Percentiles rank a stretch among this genome's conserved stretches.
phyloP scores from a whole-genome alignment of 1,139 yeast species.

The Suzukiozyma palmioleophila region DNA sequence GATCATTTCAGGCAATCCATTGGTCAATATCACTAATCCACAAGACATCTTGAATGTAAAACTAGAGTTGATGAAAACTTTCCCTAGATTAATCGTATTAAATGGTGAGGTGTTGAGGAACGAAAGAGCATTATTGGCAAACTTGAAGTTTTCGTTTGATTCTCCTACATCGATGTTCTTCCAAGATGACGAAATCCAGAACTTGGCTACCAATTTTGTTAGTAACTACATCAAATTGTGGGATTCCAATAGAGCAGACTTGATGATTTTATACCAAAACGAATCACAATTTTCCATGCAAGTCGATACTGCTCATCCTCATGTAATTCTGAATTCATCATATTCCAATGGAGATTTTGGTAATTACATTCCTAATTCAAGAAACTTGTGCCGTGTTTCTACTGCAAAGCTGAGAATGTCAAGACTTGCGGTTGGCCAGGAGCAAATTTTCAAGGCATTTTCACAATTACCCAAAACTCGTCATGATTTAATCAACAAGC shows the following conservation, averaged over 20 bases:
- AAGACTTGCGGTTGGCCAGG: slow-evolving; percentile 69
- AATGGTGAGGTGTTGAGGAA: slow-evolving; percentile 79
- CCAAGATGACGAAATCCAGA: slow-evolving; percentile 71
- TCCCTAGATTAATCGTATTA: slow-evolving; percentile 74
- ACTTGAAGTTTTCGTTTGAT: slow-evolving; percentile 56
- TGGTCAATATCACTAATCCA: slow-evolving; percentile 28
- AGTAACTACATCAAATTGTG: slow-evolving; percentile 71
- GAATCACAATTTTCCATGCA: slow-evolving; percentile 81
- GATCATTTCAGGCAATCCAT: slow-evolving; percentile 73
- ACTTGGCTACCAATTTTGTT: slow-evolving; percentile 69
- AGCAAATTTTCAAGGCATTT: slow-evolving; percentile 58
- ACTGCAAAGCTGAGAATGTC: slow-evolving; percentile 50
- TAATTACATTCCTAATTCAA: slow-evolving; percentile 62
- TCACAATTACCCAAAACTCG: slow-evolving; percentile 67
- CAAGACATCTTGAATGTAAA: slow-evolving; percentile 45
- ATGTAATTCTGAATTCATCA: slow-evolving; percentile 34
- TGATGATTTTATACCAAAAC: slow-evolving; percentile 70
- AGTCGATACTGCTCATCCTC: slow-evolving; percentile 49
- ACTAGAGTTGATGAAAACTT: slow-evolving; percentile 60
- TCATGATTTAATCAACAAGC: slow-evolving; percentile 62
- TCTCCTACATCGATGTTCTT: slow-evolving; percentile 55
- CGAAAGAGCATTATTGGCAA: slow-evolving; percentile 52
- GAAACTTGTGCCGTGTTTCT: slow-evolving; percentile 72
- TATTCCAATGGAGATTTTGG: slow-evolving; percentile 47
- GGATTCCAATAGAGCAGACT: slow-evolving; percentile 73